Evolutionary conservation across 768 basidiomycete genomes (phyloP), one percentile per base, ranked within the genome.

Genomic region (Boletus sp.): DNA sequence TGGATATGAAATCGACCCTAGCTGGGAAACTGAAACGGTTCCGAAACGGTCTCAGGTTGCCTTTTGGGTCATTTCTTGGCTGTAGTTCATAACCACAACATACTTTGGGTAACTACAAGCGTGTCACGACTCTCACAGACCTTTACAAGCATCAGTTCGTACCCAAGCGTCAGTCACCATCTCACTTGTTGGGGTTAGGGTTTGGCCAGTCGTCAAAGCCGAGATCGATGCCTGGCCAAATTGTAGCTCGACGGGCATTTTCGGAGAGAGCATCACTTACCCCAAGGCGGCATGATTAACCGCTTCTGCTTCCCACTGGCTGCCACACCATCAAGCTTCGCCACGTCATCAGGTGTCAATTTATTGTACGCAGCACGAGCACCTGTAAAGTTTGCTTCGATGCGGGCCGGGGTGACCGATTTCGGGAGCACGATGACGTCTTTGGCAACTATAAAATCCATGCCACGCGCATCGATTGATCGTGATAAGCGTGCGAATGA

Each of bases 381-480:
- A 27, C 85, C 85, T 11, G 66, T 70, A 47, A 83, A 64, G 67
- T 87, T 88, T 3, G 79, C 70, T 19, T 76, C 72, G 67, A 93
- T 89, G 50, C 90, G 83, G 33, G 77, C 67, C 29, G 82, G 79
- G 1, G 80, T 93, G 35, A 93, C 86, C 7, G 88, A 90, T 72
- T 92, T 93, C 2, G 91, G 83, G 34, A 95, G 79, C 29, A 79
- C 76, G 35, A 89, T 77, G 40, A 83, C 74, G 35, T 78, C 82
- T 64, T 88, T 87, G 13, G 79, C 75, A 49, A 88, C 85, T 85
- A 48, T 61, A 55, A 14, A 50, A 38, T 27, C 40, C 19, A 34
- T 52, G 34, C 10, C 41, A 39, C 11, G 50, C 23, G 21, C n/a
- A n/a, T n/a, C n/a, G n/a, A n/a, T n/a, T 52, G 52, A 45, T 25